These are phyloP conservation scores for Hirsutella thompsonii DNA, from an alignment of 2,329 filamentous ascomycete genomes.

Conservation along the genomic window DNA sequence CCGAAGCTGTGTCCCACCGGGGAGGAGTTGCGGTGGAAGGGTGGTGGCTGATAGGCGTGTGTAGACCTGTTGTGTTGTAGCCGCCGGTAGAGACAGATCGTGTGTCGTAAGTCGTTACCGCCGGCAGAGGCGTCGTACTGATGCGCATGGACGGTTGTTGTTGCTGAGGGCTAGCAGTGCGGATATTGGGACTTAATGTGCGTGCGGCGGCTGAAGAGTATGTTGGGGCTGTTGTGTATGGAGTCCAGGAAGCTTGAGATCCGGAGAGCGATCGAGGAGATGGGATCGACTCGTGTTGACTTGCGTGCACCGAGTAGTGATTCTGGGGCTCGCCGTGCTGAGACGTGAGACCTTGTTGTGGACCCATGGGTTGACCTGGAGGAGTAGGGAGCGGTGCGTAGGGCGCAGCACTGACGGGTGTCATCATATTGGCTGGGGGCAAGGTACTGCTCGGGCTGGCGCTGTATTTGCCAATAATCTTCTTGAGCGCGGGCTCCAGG, in stretches of 20 bases:
- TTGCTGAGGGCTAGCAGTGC: constrained; percentile 21
- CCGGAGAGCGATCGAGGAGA: constrained; percentile 40
- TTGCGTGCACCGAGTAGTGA: constrained; percentile 26
- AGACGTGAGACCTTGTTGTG: constrained; percentile 15
- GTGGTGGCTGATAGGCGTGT: constrained; percentile 25
- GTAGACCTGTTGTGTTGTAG: constrained; percentile 26
- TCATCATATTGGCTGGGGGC: constrained; percentile 26
- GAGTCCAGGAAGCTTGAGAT: constrained; percentile 33
- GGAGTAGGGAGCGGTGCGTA: constrained; percentile 36
- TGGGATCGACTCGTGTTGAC: constrained; percentile 35
- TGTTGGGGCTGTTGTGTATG: constrained; percentile 24
- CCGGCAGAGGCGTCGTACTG: constrained; percentile 23
- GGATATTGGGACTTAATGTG: constrained; percentile 26
- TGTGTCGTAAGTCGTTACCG: constrained; percentile 25
- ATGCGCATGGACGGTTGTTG: constrained; percentile 20
- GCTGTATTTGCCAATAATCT: constrained; percentile 95
- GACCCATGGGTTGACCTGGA: constrained; percentile 20
- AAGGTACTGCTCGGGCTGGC: constrained; percentile 30
- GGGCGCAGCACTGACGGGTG: constrained; percentile 21
- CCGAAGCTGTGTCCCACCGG: constrained; percentile 27
- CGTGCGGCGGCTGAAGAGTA: constrained; percentile 23
- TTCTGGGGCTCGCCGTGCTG: constrained; percentile 18
- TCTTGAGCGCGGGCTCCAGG: constrained; percentile 75
- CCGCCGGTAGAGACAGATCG: constrained; percentile 17
- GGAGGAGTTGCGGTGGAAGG: constrained; percentile 23